Percentiles rank a stretch among this genome's conserved stretches.
These are phyloP conservation scores for Lepidium didymum DNA, from an alignment of 345 rosid genomes.

Conservation along the genomic window DNA sequence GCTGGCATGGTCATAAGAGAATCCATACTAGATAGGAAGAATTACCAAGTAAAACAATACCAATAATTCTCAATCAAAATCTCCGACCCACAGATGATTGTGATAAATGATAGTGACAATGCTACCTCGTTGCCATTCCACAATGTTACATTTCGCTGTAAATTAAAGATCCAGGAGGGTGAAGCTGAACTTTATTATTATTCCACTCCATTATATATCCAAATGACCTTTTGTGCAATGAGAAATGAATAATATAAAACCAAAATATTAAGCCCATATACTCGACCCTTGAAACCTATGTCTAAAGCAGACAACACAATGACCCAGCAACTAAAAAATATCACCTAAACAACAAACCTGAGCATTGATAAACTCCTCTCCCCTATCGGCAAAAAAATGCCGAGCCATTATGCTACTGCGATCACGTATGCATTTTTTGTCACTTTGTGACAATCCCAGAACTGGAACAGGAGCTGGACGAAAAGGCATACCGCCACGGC, in stretches of 20 bases:
- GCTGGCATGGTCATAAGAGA: not conserved
- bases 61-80: not conserved
- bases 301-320: not conserved
- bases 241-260: not conserved
- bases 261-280: not conserved
- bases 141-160: not conserved
- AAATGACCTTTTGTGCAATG: not conserved
- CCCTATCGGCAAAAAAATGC: constrained; percentile 81
- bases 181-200: not conserved
- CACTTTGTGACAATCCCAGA: constrained; percentile 84
- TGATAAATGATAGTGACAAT: not conserved
- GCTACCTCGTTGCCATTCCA: not conserved
- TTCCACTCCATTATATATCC: not conserved
- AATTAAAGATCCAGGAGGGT: not conserved
- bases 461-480: constrained; percentile 73
- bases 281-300: not conserved
- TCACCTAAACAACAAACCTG: constrained; percentile 47
- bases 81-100: not conserved
- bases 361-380: constrained; percentile 81
- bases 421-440: constrained; percentile 96
- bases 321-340: not conserved
- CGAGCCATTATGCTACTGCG: constrained; percentile 99
- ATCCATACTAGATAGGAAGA: not conserved
- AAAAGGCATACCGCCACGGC: constrained; percentile 80
- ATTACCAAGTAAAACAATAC: not conserved